These are phyloP conservation scores for Xanthoconium separans DNA, from an alignment of 1,284 basidiomycete genomes.

Conservation along the genomic window DNA sequence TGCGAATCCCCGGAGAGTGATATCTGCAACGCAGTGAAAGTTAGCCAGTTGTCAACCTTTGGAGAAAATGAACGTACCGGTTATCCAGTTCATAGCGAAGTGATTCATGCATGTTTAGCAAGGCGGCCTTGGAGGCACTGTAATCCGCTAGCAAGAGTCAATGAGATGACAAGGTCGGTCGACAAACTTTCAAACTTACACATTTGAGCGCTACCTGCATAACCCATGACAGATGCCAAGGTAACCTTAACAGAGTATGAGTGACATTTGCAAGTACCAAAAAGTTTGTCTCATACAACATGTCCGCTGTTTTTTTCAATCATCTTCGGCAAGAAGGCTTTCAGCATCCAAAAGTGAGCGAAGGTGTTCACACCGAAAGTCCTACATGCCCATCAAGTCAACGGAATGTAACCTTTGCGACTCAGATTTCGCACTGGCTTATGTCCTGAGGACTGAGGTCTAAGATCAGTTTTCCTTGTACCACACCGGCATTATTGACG, in stretches of 20 bases:
- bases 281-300: conserved; percentile 56
- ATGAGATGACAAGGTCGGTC: not conserved
- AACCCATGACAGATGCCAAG: conserved; percentile 78
- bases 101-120: conserved; percentile 74
- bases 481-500: conserved; percentile 96
- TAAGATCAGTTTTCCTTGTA: conserved; percentile 83
- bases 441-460: conserved; percentile 80
- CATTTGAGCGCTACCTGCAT: conserved; percentile 77
- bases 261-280: not conserved
- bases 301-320: conserved; percentile 78
- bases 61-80: conserved; percentile 38
- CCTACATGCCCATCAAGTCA: conserved; percentile 40
- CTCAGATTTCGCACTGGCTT: conserved; percentile 58
- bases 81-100: conserved; percentile 84
- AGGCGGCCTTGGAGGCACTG: conserved; percentile 83
- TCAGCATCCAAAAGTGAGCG: conserved; percentile 87
- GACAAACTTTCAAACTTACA: conserved; percentile 66
- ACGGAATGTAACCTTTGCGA: not conserved
- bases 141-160: conserved; percentile 72
- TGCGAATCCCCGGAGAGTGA: conserved; percentile 70
- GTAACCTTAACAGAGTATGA: conserved; percentile 53
- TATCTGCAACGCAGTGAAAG: conserved; percentile 47
- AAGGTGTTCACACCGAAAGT: conserved; percentile 90
- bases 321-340: conserved; percentile 93
- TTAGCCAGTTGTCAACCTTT: conserved; percentile 3